Conservation (phyloP, 2,329 filamentous ascomycete genomes). For the Cladosporium sp. region DNA sequence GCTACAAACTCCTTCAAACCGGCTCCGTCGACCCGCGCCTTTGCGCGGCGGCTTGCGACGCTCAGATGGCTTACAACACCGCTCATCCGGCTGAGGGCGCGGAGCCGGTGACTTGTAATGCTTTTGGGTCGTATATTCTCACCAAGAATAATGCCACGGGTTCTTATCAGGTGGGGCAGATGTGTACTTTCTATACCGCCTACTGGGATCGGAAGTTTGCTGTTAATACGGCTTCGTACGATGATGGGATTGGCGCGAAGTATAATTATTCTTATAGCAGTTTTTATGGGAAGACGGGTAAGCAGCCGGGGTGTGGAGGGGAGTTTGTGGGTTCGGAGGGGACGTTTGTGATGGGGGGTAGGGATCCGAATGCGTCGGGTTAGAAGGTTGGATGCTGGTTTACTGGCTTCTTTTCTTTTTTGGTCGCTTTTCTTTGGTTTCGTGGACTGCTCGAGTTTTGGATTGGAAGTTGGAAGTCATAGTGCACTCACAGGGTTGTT, state of each 20-base stretch:
- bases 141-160: constrained; percentile 8
- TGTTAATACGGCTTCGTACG: neutral
- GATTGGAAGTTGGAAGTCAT: no score
- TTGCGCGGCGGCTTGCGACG: constrained; percentile 27
- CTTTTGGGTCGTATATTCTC: constrained; percentile 9
- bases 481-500: no score
- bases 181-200: constrained; percentile 9
- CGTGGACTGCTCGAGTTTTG: no score
- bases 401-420: no score
- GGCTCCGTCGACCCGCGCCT: constrained; percentile 27
- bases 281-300: constrained; percentile 1
- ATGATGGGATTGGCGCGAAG: neutral
- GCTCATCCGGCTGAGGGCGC: constrained; percentile 11
- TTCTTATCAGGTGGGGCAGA: constrained; percentile 6
- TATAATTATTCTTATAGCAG: neutral
- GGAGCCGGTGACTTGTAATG: neutral
- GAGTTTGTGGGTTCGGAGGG: neutral
- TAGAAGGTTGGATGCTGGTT: no score
- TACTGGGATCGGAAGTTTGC: constrained; percentile 6
- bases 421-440: no score
- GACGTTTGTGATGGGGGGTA: no score
- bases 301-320: neutral
- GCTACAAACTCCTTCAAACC: constrained; percentile 22
- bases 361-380: no score
- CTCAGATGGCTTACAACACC: constrained; percentile 11